These are phyloP conservation scores for Microglena sp. DNA, from an alignment of 139 green algal genomes.

Conservation along the genomic window DNA sequence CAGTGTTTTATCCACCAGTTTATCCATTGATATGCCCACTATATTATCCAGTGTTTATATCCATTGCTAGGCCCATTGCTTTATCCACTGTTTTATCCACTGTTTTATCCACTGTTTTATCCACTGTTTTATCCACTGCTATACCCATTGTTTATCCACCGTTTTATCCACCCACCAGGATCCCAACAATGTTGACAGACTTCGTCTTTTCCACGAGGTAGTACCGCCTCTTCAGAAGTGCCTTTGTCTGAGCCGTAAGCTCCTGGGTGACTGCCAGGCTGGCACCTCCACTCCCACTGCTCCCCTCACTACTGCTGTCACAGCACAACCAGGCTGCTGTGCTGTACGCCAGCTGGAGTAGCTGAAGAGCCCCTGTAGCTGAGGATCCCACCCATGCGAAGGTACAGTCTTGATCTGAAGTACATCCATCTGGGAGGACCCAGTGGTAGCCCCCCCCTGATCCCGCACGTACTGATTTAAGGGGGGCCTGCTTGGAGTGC, in stretches of 20 bases:
- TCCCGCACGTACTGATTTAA: too few relatives aligned
- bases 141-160: too few relatives aligned
- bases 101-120: background rate
- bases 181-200: slow-evolving; percentile 73
- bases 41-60: too few relatives aligned
- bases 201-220: slow-evolving; percentile 81
- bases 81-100: too few relatives aligned
- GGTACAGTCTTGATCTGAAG: slow-evolving; percentile 17
- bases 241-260: slow-evolving; percentile 16
- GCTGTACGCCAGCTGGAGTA: slow-evolving; percentile 59
- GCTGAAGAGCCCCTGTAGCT: slow-evolving; percentile 28
- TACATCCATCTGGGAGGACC: too few relatives aligned
- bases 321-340: slow-evolving; percentile 34
- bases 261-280: background rate
- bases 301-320: slow-evolving; percentile 2
- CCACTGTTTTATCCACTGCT: background rate
- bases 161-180: slow-evolving; percentile 42
- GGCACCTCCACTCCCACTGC: background rate
- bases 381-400: slow-evolving; percentile 45
- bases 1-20: too few relatives aligned
- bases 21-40: too few relatives aligned
- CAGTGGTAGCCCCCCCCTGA: too few relatives aligned
- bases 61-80: too few relatives aligned
- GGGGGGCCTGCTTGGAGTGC: too few relatives aligned
- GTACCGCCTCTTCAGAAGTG: slow-evolving; percentile 47